These are phyloP conservation scores for Hibiscus tridactylites DNA, from an alignment of 345 rosid species.

Conservation along the genomic window DNA sequence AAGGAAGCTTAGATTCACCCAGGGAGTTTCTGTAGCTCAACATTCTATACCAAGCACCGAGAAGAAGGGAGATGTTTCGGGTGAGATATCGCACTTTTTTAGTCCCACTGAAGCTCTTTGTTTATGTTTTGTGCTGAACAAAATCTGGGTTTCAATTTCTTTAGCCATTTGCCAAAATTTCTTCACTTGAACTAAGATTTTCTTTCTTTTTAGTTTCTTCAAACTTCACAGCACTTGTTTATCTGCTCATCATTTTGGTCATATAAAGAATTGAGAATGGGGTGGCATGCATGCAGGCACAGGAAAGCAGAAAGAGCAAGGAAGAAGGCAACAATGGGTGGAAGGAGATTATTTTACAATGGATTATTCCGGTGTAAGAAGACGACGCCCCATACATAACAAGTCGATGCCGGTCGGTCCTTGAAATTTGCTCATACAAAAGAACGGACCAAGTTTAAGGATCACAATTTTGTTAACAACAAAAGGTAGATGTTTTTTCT, in stretches of 20 bases:
- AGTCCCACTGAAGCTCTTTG: too few species aligned
- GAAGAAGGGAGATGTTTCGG: neutral
- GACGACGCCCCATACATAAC: constrained; percentile 13
- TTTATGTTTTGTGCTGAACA: neutral
- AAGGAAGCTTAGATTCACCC: neutral
- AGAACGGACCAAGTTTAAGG: neutral
- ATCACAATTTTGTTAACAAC: neutral
- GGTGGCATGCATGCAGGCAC: neutral
- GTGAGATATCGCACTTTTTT: neutral
- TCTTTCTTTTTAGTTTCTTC: neutral
- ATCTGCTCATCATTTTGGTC: too few species aligned
- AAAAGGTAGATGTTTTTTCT: neutral
- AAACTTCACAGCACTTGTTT: too few species aligned
- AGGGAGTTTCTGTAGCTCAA: neutral
- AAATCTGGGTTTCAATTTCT: neutral
- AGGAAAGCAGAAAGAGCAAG: neutral
- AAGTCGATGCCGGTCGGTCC: constrained; percentile 10
- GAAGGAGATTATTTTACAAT: neutral
- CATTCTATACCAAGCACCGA: constrained; percentile 1
- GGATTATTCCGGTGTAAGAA: constrained; percentile 12
- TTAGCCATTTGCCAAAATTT: neutral
- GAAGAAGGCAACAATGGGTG: constrained; percentile 8
- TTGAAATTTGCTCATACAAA: neutral
- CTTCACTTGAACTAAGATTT: neutral
- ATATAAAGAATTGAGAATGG: neutral